Conservation (phyloP, 1,139 yeast genomes). For the Pichia sp. region DNA sequence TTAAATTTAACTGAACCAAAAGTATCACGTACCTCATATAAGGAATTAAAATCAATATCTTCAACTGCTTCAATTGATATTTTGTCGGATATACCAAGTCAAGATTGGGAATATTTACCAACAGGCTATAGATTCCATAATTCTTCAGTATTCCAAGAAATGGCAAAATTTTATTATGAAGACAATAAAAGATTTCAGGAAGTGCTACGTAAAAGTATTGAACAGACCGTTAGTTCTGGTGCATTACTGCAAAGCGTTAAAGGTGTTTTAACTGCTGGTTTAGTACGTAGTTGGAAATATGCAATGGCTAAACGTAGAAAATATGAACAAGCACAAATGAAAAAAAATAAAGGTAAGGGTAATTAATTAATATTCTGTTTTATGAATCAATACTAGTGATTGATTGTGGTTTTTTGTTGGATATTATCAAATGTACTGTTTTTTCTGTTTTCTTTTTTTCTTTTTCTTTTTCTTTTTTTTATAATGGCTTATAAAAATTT, state of each 20-base stretch:
- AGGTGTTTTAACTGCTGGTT: conserved; percentile 85
- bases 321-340: conserved; percentile 19
- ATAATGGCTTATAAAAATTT: no score
- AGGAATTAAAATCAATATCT: conserved; percentile 1
- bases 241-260: conserved; percentile 72
- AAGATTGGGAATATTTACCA: conserved; percentile 30
- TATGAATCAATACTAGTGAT: no score
- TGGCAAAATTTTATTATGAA: conserved; percentile 30
- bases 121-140: conserved; percentile 21
- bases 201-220: conserved; percentile 39
- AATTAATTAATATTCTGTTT: no score
- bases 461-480: no score
- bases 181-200: conserved; percentile 26
- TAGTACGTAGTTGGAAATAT: conserved; percentile 63
- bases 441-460: no score
- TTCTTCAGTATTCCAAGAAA: conserved; percentile 32
- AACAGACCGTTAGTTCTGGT: conserved; percentile 58
- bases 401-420: no score
- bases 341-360: background rate
- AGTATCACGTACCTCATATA: conserved; percentile 1
- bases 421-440: no score
- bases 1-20: background rate
- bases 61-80: background rate
- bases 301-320: conserved; percentile 66
- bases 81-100: conserved; percentile 16